Evolutionary conservation across 140 eudicot species (phyloP).

Genomic region (Oenanthe javanica): DNA sequence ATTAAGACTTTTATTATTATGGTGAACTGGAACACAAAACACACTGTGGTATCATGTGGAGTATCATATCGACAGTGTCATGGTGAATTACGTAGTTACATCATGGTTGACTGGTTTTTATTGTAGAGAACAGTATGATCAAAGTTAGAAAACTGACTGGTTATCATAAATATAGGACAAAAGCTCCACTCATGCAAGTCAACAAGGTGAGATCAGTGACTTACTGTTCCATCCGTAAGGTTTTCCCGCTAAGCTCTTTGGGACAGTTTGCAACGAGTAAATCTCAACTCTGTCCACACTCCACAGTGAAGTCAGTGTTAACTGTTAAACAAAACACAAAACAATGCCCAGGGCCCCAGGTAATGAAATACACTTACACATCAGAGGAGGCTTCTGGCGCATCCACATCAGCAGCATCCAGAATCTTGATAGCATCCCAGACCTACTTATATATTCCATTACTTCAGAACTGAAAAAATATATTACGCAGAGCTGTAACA

Average conservation of each 20-base stretch:
- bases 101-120: neutral
- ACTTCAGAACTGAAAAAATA: neutral
- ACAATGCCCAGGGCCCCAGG: neutral
- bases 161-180: neutral
- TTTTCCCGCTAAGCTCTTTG: slow-evolving; percentile 17
- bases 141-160: neutral
- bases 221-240: slow-evolving; percentile 15
- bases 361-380: neutral
- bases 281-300: slow-evolving; percentile 7
- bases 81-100: neutral
- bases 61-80: neutral
- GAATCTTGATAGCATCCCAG: slow-evolving; percentile 16
- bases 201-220: neutral
- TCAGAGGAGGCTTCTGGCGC: slow-evolving; percentile 9
- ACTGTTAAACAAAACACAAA: neutral
- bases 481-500: neutral
- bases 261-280: slow-evolving; percentile 7
- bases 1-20: neutral
- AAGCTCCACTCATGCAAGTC: slow-evolving; percentile 5
- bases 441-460: slow-evolving; percentile 1
- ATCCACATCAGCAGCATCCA: slow-evolving; percentile 18
- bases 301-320: neutral
- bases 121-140: neutral
- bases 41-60: neutral
- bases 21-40: neutral